These are phyloP conservation scores for Cyberlindnera saturnus DNA, from an alignment of 805 yeast genomes.

Conservation along the genomic window DNA sequence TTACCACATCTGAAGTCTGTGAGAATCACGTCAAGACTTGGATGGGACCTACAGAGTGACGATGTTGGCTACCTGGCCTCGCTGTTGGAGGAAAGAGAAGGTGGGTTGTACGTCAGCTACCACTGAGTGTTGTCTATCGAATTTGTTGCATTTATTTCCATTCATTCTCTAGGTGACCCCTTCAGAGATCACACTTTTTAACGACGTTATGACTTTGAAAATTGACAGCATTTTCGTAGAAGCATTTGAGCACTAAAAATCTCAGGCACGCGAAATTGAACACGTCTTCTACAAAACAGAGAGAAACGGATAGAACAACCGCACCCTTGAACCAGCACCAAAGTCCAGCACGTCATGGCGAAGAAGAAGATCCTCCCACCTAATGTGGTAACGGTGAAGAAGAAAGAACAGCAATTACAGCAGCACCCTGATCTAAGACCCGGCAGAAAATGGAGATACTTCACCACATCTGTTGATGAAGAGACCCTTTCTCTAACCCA, in stretches of 20 bases:
- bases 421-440: background rate
- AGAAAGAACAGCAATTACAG: background rate
- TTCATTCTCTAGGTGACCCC: background rate
- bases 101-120: slow-evolving; percentile 61
- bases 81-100: slow-evolving; percentile 67
- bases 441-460: background rate
- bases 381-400: no score
- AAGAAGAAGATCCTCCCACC: slow-evolving; percentile 6
- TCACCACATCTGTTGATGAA: slow-evolving; percentile 11
- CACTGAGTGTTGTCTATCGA: slow-evolving; percentile 7
- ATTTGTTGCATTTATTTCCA: background rate
- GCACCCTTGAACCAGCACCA: background rate
- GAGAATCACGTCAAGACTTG: slow-evolving; percentile 67
- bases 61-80: slow-evolving; percentile 60
- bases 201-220: background rate
- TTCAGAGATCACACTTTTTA: background rate
- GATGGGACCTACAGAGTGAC: slow-evolving; percentile 72
- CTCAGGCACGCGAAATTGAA: background rate
- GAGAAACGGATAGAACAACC: background rate
- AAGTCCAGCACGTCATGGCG: slow-evolving; percentile 5
- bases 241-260: background rate
- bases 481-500: slow-evolving; percentile 9
- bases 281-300: background rate
- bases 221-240: background rate
- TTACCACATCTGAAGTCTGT: slow-evolving; percentile 62